phyloP scores from a whole-genome alignment of 2,329 filamentous ascomycete genomes.

The Emmonsia crescens region DNA sequence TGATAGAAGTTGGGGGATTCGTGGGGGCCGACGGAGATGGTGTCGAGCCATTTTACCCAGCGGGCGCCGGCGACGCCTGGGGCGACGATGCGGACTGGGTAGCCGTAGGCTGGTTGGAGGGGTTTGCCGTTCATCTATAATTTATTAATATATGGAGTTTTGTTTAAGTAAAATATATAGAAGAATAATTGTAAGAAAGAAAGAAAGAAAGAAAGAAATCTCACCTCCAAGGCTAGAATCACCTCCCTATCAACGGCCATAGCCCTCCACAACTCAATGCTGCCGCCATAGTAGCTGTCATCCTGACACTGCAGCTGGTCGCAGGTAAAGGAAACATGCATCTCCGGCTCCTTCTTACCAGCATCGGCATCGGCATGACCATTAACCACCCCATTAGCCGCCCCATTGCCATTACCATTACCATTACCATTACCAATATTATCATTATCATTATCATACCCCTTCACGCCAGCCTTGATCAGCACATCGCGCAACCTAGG shows the following conservation, averaged over 20 bases:
- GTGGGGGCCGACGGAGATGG: conserved; percentile 39
- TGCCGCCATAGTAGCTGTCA: conserved; percentile 49
- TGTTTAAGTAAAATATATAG: too few relatives aligned
- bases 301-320: conserved; percentile 44
- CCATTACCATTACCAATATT: background rate
- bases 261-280: conserved; percentile 40
- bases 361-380: background rate
- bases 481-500: conserved; percentile 45
- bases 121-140: conserved; percentile 42
- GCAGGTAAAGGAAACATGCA: conserved; percentile 48
- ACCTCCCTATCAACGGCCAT: conserved; percentile 36
- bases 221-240: conserved; percentile 39
- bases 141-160: too few relatives aligned
- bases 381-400: background rate
- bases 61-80: conserved; percentile 45
- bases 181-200: background rate
- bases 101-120: conserved; percentile 41
- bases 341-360: conserved; percentile 16
- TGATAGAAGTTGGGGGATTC: conserved; percentile 49
- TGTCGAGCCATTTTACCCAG: conserved; percentile 48
- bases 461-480: conserved; percentile 31
- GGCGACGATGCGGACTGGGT: conserved; percentile 41
- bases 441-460: background rate
- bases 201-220: conserved; percentile 1
- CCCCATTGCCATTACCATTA: background rate